phyloP scores from a whole-genome alignment of 2,329 filamentous ascomycete genomes.

The Alternaria postmessia region DNA sequence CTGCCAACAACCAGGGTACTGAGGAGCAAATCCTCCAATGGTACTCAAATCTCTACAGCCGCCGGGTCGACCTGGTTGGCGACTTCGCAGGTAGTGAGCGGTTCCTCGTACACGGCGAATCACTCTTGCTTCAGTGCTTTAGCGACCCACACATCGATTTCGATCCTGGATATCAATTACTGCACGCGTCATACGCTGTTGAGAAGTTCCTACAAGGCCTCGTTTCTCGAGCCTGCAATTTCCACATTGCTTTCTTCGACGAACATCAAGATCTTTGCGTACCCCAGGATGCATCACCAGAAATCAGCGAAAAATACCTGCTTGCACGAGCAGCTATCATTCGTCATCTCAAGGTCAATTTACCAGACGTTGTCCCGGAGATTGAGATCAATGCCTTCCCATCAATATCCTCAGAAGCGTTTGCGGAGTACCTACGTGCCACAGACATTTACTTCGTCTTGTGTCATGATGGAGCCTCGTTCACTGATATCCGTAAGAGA shows the following conservation, averaged over 20 bases:
- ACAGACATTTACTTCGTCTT: conserved; percentile 72
- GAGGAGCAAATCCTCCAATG: conserved; percentile 40
- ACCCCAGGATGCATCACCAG: conserved; percentile 52
- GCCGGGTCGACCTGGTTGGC: conserved; percentile 65
- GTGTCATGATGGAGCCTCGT: conserved; percentile 68
- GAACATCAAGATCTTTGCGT: conserved; percentile 64
- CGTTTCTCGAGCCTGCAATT: conserved; percentile 70
- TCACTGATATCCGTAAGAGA: conserved; percentile 31
- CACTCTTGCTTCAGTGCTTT: conserved; percentile 71
- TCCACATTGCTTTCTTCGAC: conserved; percentile 75
- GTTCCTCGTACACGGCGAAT: conserved; percentile 77
- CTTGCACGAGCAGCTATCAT: conserved; percentile 71
- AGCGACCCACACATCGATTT: conserved; percentile 71
- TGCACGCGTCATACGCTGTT: conserved; percentile 74
- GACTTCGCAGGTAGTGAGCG: conserved; percentile 78
- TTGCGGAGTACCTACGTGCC: conserved; percentile 62
- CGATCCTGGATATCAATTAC: conserved; percentile 70
- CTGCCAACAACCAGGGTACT: conserved; percentile 26
- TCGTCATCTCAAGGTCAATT: conserved; percentile 64
- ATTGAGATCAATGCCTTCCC: conserved; percentile 60
- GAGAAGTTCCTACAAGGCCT: conserved; percentile 71
- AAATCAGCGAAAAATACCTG: conserved; percentile 61
- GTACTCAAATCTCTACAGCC: conserved; percentile 48
- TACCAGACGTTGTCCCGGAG: conserved; percentile 49
- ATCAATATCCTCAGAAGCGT: conserved; percentile 59